These are phyloP conservation scores for Elongisporangium anandrum DNA, from an alignment of 352 stramenopile genomes.

Conservation along the genomic window DNA sequence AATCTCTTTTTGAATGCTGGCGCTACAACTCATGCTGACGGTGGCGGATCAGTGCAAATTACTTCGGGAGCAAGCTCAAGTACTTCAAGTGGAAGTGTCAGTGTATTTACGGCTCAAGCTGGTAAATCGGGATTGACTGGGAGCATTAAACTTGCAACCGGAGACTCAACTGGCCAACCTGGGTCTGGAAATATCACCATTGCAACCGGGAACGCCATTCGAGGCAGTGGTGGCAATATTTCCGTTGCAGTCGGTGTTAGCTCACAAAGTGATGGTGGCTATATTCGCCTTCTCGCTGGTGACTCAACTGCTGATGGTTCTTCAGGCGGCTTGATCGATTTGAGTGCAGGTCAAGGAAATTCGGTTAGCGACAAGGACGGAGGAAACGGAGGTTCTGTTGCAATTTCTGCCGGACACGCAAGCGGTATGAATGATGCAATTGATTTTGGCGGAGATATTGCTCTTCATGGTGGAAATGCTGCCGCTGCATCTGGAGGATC, in stretches of 20 bases:
- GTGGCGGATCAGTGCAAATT: conserved; percentile 50
- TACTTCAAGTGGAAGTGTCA: conserved; percentile 45
- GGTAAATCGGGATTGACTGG: conserved; percentile 71
- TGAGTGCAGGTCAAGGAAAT: conserved; percentile 40
- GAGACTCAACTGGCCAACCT: conserved; percentile 34
- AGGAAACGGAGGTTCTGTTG: conserved; percentile 51
- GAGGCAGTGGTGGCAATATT: conserved; percentile 56
- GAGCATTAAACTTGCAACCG: conserved; percentile 62
- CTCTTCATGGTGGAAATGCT: conserved; percentile 32
- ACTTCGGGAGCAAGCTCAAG: conserved; percentile 45
- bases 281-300: conserved; percentile 38
- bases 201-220: conserved; percentile 40
- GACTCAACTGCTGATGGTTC: conserved; percentile 31
- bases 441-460: conserved; percentile 40
- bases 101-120: conserved; percentile 39
- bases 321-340: conserved; percentile 34
- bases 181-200: conserved; percentile 71
- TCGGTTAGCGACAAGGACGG: conserved; percentile 47
- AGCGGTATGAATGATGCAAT: conserved; percentile 27
- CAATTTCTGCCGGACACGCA: conserved; percentile 39
- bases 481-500: conserved; percentile 35
- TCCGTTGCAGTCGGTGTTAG: conserved; percentile 41
- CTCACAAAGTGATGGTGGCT: conserved; percentile 43
- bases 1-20: conserved; percentile 38
- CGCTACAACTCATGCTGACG: conserved; percentile 28